These are phyloP conservation scores for Hypoxylon fuscum DNA, from an alignment of 495 filamentous ascomycete genomes.

Conservation along the genomic window DNA sequence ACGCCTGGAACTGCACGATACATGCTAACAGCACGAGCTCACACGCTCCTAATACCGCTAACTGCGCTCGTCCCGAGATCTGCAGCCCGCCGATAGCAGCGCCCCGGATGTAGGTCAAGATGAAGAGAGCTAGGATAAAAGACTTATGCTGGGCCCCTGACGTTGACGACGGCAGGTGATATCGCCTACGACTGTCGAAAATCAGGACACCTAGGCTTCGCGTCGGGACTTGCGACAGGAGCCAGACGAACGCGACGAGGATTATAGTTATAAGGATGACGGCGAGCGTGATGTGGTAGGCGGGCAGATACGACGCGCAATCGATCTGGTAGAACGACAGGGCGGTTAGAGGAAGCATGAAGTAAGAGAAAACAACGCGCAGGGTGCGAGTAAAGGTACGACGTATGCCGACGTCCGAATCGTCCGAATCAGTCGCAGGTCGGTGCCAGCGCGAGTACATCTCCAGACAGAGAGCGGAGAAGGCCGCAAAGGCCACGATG, in stretches of 20 bases:
- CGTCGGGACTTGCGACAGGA: constrained; percentile 68
- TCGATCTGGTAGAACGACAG: constrained; percentile 78
- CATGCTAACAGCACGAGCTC: constrained; percentile 76
- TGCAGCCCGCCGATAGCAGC: constrained; percentile 79
- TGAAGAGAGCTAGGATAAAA: constrained; percentile 74
- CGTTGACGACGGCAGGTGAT: constrained; percentile 73
- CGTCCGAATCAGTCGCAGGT: background rate
- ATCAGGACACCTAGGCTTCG: constrained; percentile 72
- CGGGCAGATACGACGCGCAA: constrained; percentile 63
- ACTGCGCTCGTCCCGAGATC: constrained; percentile 77
- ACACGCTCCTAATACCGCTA: constrained; percentile 77
- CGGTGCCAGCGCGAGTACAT: constrained; percentile 1
- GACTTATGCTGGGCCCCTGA: constrained; percentile 68
- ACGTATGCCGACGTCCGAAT: constrained; percentile 7
- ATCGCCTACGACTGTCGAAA: constrained; percentile 78
- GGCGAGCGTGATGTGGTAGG: constrained; percentile 66
- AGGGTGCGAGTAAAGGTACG: constrained; percentile 13
- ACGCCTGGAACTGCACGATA: constrained; percentile 74
- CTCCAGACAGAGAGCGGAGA: constrained; percentile 2
- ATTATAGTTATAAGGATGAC: constrained; percentile 68
- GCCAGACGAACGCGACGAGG: constrained; percentile 65
- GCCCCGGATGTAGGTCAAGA: constrained; percentile 72
- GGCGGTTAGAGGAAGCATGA: constrained; percentile 74
- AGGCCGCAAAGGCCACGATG: constrained; percentile 1
- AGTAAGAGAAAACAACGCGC: constrained; percentile 77